These are phyloP conservation scores for Russula brevipes DNA, from an alignment of 768 basidiomycete genomes.

Conservation along the genomic window DNA sequence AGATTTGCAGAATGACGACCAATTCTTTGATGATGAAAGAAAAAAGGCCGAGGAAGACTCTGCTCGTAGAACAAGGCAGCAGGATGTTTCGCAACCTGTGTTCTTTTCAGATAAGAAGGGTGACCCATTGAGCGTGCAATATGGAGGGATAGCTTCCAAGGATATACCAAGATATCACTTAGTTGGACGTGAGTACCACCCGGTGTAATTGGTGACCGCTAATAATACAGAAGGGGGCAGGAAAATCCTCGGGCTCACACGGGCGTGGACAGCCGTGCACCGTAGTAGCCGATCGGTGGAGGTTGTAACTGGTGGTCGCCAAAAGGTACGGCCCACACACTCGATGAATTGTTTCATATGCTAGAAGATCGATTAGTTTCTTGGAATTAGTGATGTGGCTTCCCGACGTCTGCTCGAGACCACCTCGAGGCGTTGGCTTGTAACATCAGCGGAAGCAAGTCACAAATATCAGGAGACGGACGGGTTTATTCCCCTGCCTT, in stretches of 20 bases:
- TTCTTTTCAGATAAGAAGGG: conserved; percentile 53
- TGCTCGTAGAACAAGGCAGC: conserved; percentile 26
- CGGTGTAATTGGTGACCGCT: conserved; percentile 2
- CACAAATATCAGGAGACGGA: conserved; percentile 58
- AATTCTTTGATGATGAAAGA: conserved; percentile 31
- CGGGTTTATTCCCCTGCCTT: conserved; percentile 58
- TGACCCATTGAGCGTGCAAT: conserved; percentile 22
- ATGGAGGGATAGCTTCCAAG: conserved; percentile 20
- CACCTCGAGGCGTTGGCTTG: conserved; percentile 48
- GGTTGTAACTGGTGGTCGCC: conserved; percentile 12
- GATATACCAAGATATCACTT: conserved; percentile 24
- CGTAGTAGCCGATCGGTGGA: conserved; percentile 20
- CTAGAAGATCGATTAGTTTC: conserved; percentile 27
- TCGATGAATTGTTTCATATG: background rate
- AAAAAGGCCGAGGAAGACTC: conserved; percentile 36
- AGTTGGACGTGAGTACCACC: conserved; percentile 18
- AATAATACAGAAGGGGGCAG: conserved; percentile 23
- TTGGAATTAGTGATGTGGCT: conserved; percentile 51
- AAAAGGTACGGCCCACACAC: conserved; percentile 31
- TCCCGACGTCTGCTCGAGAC: conserved; percentile 50
- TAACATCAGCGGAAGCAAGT: conserved; percentile 32
- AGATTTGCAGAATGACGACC: conserved; percentile 5
- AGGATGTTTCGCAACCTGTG: conserved; percentile 30
- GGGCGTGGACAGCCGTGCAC: conserved; percentile 13
- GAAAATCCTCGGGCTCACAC: conserved; percentile 21